Base-by-base conservation (phyloP, 2,329 filamentous ascomycete species). In the Arthrobotrys iridis region DNA sequence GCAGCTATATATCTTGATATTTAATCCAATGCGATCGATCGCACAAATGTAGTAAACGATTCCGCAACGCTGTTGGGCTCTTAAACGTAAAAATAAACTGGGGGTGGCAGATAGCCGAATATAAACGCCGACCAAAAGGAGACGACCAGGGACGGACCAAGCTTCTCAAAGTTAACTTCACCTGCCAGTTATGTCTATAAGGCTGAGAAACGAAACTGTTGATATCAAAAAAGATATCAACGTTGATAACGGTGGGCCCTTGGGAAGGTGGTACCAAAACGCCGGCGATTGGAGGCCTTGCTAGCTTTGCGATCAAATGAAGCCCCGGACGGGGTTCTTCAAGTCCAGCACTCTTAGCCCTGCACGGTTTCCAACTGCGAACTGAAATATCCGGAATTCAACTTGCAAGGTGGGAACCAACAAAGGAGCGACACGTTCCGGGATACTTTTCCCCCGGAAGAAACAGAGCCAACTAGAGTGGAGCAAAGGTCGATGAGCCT, bases 111-210 rank as follows among this genome's bases (percentile, higher is more conserved):
- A 55, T 55, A 55, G 7, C 50, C 30, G 30, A 55, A 22, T 18
- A 37, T 55, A 55, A 55, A 55, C 50, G 50, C 50, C 50, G 50
- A 55, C 50, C 50, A 55, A n/a, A 55, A 18, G 7, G 1, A n/a
- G n/a, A n/a, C n/a, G n/a, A n/a, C n/a, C n/a, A n/a, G n/a, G n/a
- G n/a, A n/a, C n/a, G 6, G 10, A 48, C 43, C n/a, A n/a, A 10
- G 40, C 15, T 43, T 13, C n/a, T 40, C 11, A n/a, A n/a, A n/a
- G n/a, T 40, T 40, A n/a, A 6, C 10, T 43, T 15, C 40, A 55
- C 48, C 50, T 55, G 50, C 50, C 50, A n/a, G 10, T 55, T 55
- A 18, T 37, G 50, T 55, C 28, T 37, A 37, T 55, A 55, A 24
- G 30, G 50, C 50, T 55, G 50, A 37, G 15, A 28, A 37, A 33